Evolutionary conservation across 306 rosid species (phyloP).

Genomic region (Neltuma alba): DNA sequence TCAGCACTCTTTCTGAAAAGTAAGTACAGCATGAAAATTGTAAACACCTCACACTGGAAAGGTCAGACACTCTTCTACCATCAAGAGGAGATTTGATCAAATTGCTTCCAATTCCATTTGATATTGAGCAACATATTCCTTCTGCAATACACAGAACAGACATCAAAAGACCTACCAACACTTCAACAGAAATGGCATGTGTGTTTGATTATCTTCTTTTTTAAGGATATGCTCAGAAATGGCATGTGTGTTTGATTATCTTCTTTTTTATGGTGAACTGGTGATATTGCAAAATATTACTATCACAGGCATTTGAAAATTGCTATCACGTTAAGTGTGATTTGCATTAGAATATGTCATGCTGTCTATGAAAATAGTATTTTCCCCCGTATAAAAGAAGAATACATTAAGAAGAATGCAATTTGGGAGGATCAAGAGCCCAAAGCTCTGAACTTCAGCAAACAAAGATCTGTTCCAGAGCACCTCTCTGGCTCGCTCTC

Average conservation of each 20-base stretch:
- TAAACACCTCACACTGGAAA: slow-evolving; percentile 54
- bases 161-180: slow-evolving; percentile 35
- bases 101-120: slow-evolving; percentile 53
- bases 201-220: neutral
- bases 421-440: neutral
- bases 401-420: neutral
- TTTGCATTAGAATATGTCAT: neutral
- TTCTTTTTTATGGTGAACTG: neutral
- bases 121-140: slow-evolving; percentile 56
- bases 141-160: slow-evolving; percentile 57
- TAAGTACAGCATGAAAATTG: slow-evolving; percentile 28
- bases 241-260: neutral
- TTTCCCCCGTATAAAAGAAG: neutral
- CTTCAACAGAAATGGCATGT: slow-evolving; percentile 12
- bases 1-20: slow-evolving; percentile 4
- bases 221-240: neutral
- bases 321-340: neutral
- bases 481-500: neutral
- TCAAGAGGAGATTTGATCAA: slow-evolving; percentile 59
- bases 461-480: neutral
- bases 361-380: neutral
- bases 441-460: neutral
- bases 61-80: slow-evolving; percentile 56
- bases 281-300: neutral
- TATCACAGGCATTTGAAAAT: neutral